Evolutionary conservation across 345 rosid genomes (phyloP).

Genomic region (Citrus maxima): DNA sequence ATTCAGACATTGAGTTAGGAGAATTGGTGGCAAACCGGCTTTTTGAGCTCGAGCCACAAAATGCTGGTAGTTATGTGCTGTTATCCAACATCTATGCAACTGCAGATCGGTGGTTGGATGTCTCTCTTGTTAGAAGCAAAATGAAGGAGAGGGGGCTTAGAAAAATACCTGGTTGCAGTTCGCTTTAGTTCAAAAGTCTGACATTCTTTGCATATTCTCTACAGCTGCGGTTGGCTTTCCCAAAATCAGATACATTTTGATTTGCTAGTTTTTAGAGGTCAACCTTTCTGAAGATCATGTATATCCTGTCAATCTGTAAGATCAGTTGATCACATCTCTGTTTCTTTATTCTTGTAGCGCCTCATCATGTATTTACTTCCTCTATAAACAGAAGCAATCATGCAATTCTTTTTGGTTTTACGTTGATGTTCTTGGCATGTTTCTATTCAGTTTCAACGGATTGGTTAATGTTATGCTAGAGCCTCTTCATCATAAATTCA

Average conservation of each 20-base stretch:
- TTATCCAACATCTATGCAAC: slow-evolving; percentile 72
- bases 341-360: not conserved
- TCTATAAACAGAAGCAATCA: not conserved
- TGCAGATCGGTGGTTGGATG: slow-evolving; percentile 59
- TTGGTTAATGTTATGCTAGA: slow-evolving; percentile 20
- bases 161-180: slow-evolving; percentile 60
- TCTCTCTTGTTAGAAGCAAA: slow-evolving; percentile 47
- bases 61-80: slow-evolving; percentile 60
- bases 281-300: not conserved
- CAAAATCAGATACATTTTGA: not conserved
- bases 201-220: not conserved
- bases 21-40: slow-evolving; percentile 45
- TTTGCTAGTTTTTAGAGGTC: not conserved
- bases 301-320: not conserved
- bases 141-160: slow-evolving; percentile 59
- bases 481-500: slow-evolving; percentile 35
- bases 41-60: slow-evolving; percentile 59
- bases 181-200: slow-evolving; percentile 17
- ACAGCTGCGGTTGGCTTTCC: not conserved
- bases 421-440: not conserved
- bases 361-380: not conserved
- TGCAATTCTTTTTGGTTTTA: not conserved
- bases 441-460: not conserved
- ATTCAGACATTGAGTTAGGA: slow-evolving; percentile 53
- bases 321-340: not conserved